Evolutionary conservation across 2,329 filamentous ascomycete species (phyloP).

Genomic region (Berkeleyomyces basicola): DNA sequence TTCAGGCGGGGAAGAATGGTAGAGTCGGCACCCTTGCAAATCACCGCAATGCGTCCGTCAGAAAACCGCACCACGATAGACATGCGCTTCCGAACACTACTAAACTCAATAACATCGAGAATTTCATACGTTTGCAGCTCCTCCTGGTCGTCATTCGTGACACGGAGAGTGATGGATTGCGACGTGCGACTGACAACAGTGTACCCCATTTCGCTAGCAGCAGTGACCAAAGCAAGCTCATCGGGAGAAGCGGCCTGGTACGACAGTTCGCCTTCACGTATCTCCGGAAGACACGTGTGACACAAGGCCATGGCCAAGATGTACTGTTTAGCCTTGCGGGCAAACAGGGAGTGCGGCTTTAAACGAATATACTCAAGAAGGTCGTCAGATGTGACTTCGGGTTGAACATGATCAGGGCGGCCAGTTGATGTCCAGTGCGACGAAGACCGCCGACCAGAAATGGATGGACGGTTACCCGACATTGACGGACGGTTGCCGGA

Average conservation of each 20-base stretch:
- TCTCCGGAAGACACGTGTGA: conserved; percentile 78
- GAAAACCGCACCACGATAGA: conserved; percentile 77
- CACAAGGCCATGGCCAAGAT: conserved; percentile 74
- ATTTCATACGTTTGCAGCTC: conserved; percentile 56
- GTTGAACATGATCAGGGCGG: conserved; percentile 33
- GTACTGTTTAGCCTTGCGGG: conserved; percentile 65
- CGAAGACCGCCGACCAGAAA: conserved; percentile 26
- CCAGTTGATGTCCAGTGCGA: conserved; percentile 34
- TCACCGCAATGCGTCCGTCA: conserved; percentile 61
- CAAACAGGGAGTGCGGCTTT: conserved; percentile 60
- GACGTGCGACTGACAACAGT: conserved; percentile 58
- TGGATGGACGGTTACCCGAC: conserved; percentile 18
- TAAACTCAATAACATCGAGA: conserved; percentile 80
- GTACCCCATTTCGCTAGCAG: conserved; percentile 73
- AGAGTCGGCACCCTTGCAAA: conserved; percentile 85
- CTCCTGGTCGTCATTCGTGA: conserved; percentile 23
- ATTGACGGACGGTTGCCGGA: conserved; percentile 16
- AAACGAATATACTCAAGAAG: conserved; percentile 61
- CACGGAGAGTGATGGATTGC: conserved; percentile 42
- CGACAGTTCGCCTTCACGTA: conserved; percentile 51
- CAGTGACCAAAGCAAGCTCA: conserved; percentile 69
- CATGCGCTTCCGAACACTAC: conserved; percentile 79
- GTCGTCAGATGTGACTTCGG: conserved; percentile 50
- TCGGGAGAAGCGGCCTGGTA: conserved; percentile 86
- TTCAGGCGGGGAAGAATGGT: conserved; percentile 63